phyloP scores from a whole-genome alignment of 805 yeast genomes.

The Allodekkera sacchari region DNA sequence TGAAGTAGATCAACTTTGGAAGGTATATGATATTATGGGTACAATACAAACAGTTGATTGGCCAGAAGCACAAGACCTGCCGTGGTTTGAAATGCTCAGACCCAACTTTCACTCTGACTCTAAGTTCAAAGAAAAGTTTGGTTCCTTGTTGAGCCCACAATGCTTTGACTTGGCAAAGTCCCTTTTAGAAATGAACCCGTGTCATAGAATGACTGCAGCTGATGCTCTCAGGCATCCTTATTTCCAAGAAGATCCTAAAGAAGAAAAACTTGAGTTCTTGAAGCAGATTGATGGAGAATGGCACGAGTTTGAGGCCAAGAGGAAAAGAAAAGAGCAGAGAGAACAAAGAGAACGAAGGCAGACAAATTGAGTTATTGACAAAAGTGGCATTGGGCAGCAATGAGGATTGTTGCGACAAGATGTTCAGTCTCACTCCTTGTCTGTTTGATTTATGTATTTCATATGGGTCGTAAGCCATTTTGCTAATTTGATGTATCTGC shows the following conservation, averaged over 20 bases:
- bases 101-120: constrained; percentile 38
- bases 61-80: constrained; percentile 72
- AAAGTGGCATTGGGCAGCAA: constrained; percentile 1
- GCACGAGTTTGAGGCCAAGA: constrained; percentile 95
- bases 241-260: constrained; percentile 61
- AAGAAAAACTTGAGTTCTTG: constrained; percentile 50
- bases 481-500: too few relatives aligned
- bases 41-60: constrained; percentile 67
- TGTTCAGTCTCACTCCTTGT: constrained; percentile 1
- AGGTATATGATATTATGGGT: constrained; percentile 79
- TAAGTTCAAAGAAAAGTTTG: constrained; percentile 35
- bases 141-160: constrained; percentile 33
- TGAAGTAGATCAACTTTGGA: constrained; percentile 74
- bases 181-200: constrained; percentile 64
- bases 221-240: constrained; percentile 66
- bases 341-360: constrained; percentile 9
- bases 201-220: constrained; percentile 53
- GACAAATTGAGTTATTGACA: not conserved
- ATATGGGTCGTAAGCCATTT: too few relatives aligned
- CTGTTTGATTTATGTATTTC: too few relatives aligned
- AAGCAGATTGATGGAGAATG: constrained; percentile 71
- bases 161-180: constrained; percentile 59
- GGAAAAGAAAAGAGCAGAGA: constrained; percentile 40
- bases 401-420: constrained; percentile 1
- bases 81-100: constrained; percentile 86